Evolutionary conservation across 192 early-diverging fungal species (phyloP).

Genomic region (Umbelopsis sp.): DNA sequence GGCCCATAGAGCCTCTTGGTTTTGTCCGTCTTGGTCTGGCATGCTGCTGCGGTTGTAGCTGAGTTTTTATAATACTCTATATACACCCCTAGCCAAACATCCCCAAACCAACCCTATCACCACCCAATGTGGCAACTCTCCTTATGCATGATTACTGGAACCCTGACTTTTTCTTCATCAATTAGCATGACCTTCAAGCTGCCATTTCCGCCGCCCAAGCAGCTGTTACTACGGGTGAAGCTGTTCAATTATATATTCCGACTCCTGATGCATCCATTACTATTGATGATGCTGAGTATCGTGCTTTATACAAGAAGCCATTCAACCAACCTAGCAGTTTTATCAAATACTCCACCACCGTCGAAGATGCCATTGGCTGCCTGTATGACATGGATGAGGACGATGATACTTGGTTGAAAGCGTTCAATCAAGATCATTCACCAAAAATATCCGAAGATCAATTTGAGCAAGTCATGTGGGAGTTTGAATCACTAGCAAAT

Average conservation of each 20-base stretch:
- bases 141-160: constrained; percentile 13
- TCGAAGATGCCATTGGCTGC: constrained; percentile 76
- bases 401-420: constrained; percentile 64
- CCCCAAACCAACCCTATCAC: constrained; percentile 9
- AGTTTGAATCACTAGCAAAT: constrained; percentile 67
- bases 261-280: constrained; percentile 82
- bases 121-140: constrained; percentile 14
- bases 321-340: constrained; percentile 67
- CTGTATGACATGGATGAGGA: constrained; percentile 79
- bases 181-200: constrained; percentile 88
- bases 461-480: constrained; percentile 73
- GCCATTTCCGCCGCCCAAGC: constrained; percentile 75
- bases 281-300: constrained; percentile 53
- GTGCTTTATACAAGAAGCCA: constrained; percentile 57
- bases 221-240: constrained; percentile 47
- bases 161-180: constrained; percentile 30
- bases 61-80: constrained; percentile 25
- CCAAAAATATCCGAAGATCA: constrained; percentile 53
- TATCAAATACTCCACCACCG: constrained; percentile 75
- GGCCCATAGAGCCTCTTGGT: constrained; percentile 14
- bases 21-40: constrained; percentile 10
- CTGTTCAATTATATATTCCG: constrained; percentile 69
- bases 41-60: constrained; percentile 16
- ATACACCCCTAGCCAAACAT: constrained; percentile 14
- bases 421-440: constrained; percentile 27